Conservation (phyloP, 306 rosid genomes). For the Vigna angularis region DNA sequence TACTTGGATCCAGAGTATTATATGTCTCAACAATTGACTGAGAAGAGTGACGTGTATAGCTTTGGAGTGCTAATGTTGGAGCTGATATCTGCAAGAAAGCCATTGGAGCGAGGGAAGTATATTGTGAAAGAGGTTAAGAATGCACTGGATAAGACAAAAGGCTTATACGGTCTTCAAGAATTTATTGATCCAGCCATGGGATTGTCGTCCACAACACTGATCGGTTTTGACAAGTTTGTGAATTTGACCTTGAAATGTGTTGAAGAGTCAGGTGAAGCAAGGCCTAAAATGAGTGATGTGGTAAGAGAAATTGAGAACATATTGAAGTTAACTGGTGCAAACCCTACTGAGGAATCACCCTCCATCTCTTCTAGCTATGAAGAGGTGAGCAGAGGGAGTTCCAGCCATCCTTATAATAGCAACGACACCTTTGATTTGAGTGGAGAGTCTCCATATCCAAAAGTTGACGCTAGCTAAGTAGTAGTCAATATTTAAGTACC, state of each 20-base stretch:
- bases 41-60: conserved; percentile 77
- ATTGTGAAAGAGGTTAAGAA: conserved; percentile 58
- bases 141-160: conserved; percentile 51
- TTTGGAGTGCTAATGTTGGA: conserved; percentile 74
- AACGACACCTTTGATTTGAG: conserved; percentile 39
- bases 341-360: conserved; percentile 49
- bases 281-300: conserved; percentile 70
- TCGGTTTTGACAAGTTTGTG: conserved; percentile 55
- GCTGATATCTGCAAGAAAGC: conserved; percentile 62
- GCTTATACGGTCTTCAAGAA: conserved; percentile 41
- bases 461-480: conserved; percentile 23
- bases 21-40: conserved; percentile 48
- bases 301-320: conserved; percentile 62
- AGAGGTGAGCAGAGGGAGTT: conserved; percentile 38
- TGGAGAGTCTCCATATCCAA: conserved; percentile 40
- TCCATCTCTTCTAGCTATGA: conserved; percentile 57
- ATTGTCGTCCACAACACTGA: conserved; percentile 42
- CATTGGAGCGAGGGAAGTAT: conserved; percentile 59
- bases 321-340: conserved; percentile 49
- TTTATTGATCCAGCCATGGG: conserved; percentile 55
- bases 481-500: not conserved
- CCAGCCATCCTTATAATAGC: conserved; percentile 47
- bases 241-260: conserved; percentile 61
- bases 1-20: conserved; percentile 59
- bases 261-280: conserved; percentile 48